Base-by-base conservation (phyloP, 495 filamentous ascomycete genomes). In the Hypoxylon crocopeplum region DNA sequence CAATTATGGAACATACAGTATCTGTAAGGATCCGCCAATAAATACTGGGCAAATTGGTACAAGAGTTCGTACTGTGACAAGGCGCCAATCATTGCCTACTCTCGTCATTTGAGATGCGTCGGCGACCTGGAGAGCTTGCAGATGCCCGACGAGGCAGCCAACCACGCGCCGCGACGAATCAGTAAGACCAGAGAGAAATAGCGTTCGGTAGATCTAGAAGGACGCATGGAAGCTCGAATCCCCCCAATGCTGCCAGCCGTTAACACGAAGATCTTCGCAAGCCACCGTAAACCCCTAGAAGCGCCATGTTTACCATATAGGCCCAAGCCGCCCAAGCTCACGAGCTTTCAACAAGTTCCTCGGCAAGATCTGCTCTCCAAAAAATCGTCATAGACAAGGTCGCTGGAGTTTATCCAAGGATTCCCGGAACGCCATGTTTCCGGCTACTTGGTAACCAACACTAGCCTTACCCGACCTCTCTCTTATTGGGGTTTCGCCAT, bases 81-180 rank as follows among this genome's bases (percentile, higher is more conserved):
- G 11, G 5, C 48, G 49, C 61, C 45, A 56, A 59, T 64, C 55
- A 41, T 47, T 56, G 17, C 46, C 45, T 24, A 17, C 24, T 54
- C 40, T 19, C 30, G 44, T 39, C 55, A 41, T 12, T 38, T 32
- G 15, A 37, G 49, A 7, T 44, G 32, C 61, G 33, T 64, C 61
- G 61, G 55, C 55, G 61, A 64, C 61, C 50, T 64, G 21, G 25
- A 59, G 24, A 27, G n/a, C 32, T 59, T 41, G 45, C 55, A 64
- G 61, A 39, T 56, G 55, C 61, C 61, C 61, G 61, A 52, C 61
- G 55, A 64, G 61, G 61, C 61, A 59, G 30, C 61, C 61, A 64
- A 64, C 61, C 61, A 64, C 13, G 33, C 15, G n/a, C 24, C 61
- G 15, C 27, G n/a, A 36, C 32, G 32, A 39, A 44, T 39, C 52